Conservation (phyloP, 768 basidiomycete genomes). For the Pleurotus ostreatus region DNA sequence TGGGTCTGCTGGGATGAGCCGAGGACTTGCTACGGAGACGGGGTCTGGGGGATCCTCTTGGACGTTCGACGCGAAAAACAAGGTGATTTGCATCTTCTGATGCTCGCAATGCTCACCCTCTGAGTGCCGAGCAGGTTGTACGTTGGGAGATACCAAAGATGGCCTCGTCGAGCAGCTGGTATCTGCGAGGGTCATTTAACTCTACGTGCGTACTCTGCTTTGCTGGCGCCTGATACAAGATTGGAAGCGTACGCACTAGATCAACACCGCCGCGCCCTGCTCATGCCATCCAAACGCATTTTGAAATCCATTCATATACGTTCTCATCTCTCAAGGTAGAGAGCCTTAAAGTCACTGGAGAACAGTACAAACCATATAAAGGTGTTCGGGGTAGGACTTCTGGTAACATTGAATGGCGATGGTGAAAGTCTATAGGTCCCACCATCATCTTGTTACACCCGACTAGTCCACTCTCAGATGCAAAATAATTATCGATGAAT, state of each 20-base stretch:
- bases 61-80: conserved; percentile 71
- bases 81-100: conserved; percentile 32
- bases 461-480: conserved; percentile 5
- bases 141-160: conserved; percentile 76
- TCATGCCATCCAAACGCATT: conserved; percentile 68
- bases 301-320: conserved; percentile 66
- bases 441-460: not conserved
- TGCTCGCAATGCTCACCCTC: not conserved
- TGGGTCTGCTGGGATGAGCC: conserved; percentile 42
- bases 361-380: conserved; percentile 88
- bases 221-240: too few relatives aligned
- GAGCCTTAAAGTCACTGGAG: conserved; percentile 74
- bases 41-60: conserved; percentile 56
- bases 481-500: not conserved
- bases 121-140: conserved; percentile 43
- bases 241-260: conserved; percentile 12
- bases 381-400: conserved; percentile 70
- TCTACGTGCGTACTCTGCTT: conserved; percentile 43
- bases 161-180: conserved; percentile 65
- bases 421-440: conserved; percentile 22
- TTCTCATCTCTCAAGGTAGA: conserved; percentile 84
- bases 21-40: conserved; percentile 24
- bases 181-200: conserved; percentile 73
- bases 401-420: conserved; percentile 72
- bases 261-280: conserved; percentile 55